These are phyloP conservation scores for Colletotrichum sansevieriae DNA, from an alignment of 2,329 filamentous ascomycete species.

Conservation along the genomic window DNA sequence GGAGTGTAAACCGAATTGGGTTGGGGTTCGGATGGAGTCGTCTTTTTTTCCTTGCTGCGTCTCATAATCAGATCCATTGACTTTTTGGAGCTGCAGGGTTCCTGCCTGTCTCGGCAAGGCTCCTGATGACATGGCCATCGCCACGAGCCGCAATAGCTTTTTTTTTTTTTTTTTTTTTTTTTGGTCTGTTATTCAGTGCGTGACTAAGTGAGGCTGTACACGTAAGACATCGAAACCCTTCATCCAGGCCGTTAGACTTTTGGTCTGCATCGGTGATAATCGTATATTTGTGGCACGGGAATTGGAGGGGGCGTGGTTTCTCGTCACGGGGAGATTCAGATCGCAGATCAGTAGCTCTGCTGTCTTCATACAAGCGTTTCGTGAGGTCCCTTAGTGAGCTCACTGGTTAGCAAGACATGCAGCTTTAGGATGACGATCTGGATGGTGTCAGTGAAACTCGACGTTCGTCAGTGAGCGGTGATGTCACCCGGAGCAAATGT, in stretches of 20 bases:
- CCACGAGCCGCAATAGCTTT: not conserved
- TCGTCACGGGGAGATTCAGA: not conserved
- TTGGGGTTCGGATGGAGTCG: not conserved
- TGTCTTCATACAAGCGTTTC: not conserved
- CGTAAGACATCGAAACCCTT: constrained; percentile 8
- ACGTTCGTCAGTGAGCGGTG: not conserved
- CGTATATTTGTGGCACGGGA: not conserved
- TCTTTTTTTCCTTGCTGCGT: not conserved
- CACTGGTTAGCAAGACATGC: constrained; percentile 2
- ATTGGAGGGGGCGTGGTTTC: not conserved
- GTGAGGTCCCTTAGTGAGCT: not conserved
- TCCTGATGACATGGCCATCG: not conserved
- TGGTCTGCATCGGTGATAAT: constrained; percentile 5
- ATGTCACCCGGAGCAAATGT: constrained; percentile 32
- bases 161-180: too few species aligned
- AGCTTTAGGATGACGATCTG: not conserved
- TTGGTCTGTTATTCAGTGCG: too few species aligned
- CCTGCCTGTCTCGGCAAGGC: not conserved
- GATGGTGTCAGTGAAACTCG: too few species aligned
- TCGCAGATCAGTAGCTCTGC: not conserved
- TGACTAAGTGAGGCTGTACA: constrained; percentile 12
- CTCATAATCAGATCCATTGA: constrained; percentile 7
- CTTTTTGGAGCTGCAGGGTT: not conserved
- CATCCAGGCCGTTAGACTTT: constrained; percentile 9
- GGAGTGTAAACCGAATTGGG: too few species aligned